A percentile compares a stretch with the other conserved stretches of the same genome.
phyloP scores from a whole-genome alignment of 108 stramenopile genomes.

The Pseudonitzschia delicatissima region DNA sequence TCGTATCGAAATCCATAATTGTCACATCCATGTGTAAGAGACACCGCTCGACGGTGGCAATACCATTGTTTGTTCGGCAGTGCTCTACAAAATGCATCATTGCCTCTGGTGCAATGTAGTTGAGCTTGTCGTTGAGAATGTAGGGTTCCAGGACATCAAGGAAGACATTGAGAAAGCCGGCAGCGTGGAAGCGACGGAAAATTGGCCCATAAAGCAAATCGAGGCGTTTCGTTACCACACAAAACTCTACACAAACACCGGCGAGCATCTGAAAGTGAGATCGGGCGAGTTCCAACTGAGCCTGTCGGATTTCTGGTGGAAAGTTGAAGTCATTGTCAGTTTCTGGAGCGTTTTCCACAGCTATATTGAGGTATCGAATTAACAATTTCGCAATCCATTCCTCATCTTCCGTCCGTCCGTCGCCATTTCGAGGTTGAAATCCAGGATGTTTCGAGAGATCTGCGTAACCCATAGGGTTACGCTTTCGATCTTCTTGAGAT shows the following conservation, averaged over 20 bases:
- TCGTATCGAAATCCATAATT: conserved; percentile 86
- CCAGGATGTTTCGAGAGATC: conserved; percentile 45
- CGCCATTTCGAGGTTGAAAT: conserved; percentile 6
- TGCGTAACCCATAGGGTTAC: conserved; percentile 28
- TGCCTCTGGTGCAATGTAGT: conserved; percentile 85
- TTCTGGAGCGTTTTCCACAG: conserved; percentile 90
- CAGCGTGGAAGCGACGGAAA: conserved; percentile 73
- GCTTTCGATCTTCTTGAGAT: conserved; percentile 67
- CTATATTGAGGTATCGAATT: conserved; percentile 81
- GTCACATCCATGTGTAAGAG: conserved; percentile 87
- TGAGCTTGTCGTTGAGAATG: conserved; percentile 78
- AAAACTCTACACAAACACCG: conserved; percentile 89
- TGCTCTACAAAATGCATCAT: conserved; percentile 83
- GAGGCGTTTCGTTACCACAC: conserved; percentile 75
- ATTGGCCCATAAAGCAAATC: conserved; percentile 87
- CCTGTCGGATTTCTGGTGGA: conserved; percentile 14
- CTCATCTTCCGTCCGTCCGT: conserved; percentile 60
- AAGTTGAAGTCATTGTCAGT: conserved; percentile 10
- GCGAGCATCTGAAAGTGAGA: conserved; percentile 93
- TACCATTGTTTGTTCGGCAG: conserved; percentile 69
- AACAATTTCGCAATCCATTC: conserved; percentile 85
- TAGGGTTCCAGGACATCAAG: conserved; percentile 89
- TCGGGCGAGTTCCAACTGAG: conserved; percentile 64
- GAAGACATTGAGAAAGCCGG: conserved; percentile 61
- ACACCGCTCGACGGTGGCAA: conserved; percentile 84